phyloP scores from a whole-genome alignment of 139 green algal genomes.

The Coelastrella sp. region DNA sequence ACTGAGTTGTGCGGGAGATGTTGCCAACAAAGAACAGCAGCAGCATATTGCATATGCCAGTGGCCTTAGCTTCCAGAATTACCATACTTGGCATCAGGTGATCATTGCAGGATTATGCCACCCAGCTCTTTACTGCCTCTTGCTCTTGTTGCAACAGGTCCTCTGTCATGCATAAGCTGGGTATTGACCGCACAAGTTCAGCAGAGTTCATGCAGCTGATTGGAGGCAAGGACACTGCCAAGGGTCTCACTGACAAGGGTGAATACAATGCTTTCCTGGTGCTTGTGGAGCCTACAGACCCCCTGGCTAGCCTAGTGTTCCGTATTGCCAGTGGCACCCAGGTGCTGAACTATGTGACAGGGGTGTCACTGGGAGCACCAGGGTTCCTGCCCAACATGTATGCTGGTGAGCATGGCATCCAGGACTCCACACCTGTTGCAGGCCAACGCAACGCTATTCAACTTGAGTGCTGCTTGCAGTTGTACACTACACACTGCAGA shows the following conservation, averaged over 20 bases:
- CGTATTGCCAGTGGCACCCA: constrained; percentile 35
- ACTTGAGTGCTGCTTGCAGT: background rate
- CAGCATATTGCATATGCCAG: no score
- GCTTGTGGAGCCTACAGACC: constrained; percentile 1
- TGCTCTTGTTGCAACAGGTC: background rate
- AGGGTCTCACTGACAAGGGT: background rate
- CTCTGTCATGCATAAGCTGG: constrained; percentile 10
- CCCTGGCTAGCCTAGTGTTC: background rate
- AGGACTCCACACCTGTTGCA: background rate
- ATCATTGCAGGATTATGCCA: no score
- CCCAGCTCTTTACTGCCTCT: no score
- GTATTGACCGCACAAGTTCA: background rate
- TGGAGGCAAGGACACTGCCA: background rate
- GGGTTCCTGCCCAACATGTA: constrained; percentile 21
- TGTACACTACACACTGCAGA: no score
- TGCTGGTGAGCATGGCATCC: background rate
- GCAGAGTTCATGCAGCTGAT: constrained; percentile 43
- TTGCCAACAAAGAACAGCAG: no score
- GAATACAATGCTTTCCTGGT: constrained; percentile 26
- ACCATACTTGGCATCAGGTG: no score
- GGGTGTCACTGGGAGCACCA: background rate
- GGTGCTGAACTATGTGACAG: constrained; percentile 9
- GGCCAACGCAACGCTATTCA: background rate
- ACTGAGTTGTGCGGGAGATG: no score
- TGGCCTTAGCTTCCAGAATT: no score